Base-by-base conservation (phyloP, 139 green algal species). In the Tetradesmus obliquus region DNA sequence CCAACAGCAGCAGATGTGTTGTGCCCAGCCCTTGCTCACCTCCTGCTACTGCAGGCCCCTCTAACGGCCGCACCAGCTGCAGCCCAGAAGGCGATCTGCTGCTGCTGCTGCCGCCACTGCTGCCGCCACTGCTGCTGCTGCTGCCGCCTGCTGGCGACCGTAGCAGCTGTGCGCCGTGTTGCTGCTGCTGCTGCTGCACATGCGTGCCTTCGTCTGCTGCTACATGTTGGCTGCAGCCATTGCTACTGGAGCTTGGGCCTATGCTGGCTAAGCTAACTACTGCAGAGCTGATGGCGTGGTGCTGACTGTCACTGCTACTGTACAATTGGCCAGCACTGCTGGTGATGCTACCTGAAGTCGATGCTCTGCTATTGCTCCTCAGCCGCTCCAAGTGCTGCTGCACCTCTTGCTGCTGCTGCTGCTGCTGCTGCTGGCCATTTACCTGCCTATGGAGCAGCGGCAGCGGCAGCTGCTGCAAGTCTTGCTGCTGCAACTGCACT, bases 351-450 rank as follows among this genome's bases (percentile, higher is more conserved):
- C 9, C n/a, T n/a, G 84, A 89, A 79, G 84, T 82, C 2, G 84
- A 82, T 19, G 84, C 84, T 53, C 24, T 19, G 17, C 32, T 51
- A n/a, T 89, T 89, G 62, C 84, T 89, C 13, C 79, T 51, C 5
- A 89, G 71, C 32, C 84, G 24, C n/a, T 89, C 84, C n/a, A 82
- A 24, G 84, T 81, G 60, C 62, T 89, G 84, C 60, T 82, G 57
- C 66, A 76, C 66, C 22, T 79, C 55, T 54, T 88, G 57, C 53
- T 87, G 19, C 54, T 74, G 66, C 55, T 71, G 20, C 53, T 58
- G 66, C 55, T 71, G 20, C 53, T 58, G 32, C 81, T 53, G 81
- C 81, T 87, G 82, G 19, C 32, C 17, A 45, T 71, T n/a, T 7
- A 71, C 55, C 54, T 45, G 5, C 53, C 66, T 76, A 51, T 51